These are phyloP conservation scores for Epichloe aotearoae DNA, from an alignment of 2,329 filamentous ascomycete species.

Conservation along the genomic window DNA sequence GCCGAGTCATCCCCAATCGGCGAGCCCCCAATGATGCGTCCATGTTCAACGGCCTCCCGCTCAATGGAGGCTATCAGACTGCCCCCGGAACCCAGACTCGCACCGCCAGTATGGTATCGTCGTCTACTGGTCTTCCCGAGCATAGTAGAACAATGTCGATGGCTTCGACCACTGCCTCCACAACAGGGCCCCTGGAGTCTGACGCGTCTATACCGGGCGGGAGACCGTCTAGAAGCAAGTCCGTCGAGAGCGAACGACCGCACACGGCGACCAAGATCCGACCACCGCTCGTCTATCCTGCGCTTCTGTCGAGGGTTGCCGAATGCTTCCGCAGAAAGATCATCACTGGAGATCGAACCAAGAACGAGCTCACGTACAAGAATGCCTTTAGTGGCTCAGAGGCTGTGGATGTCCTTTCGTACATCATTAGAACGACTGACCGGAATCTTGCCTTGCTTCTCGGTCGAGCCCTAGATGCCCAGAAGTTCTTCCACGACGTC, in stretches of 20 bases:
- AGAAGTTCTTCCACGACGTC: constrained; percentile 98
- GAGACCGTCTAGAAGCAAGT: constrained; percentile 44
- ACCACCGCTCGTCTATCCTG: constrained; percentile 84
- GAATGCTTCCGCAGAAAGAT: constrained; percentile 88
- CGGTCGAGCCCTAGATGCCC: constrained; percentile 83
- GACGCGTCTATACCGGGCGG: constrained; percentile 36
- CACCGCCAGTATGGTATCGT: constrained; percentile 50
- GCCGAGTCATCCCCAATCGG: constrained; percentile 72
- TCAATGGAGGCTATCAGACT: constrained; percentile 26
- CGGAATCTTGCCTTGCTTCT: constrained; percentile 84
- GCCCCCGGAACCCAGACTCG: constrained; percentile 42
- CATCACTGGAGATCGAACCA: constrained; percentile 72
- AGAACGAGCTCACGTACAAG: constrained; percentile 95
- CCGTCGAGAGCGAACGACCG: constrained; percentile 41
- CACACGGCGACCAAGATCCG: constrained; percentile 45
- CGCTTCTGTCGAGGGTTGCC: constrained; percentile 81
- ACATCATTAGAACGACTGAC: constrained; percentile 95
- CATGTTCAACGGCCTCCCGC: constrained; percentile 22
- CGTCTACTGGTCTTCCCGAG: constrained; percentile 34
- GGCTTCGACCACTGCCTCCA: constrained; percentile 69
- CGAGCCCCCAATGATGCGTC: constrained; percentile 31
- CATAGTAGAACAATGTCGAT: constrained; percentile 71
- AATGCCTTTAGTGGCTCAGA: constrained; percentile 93
- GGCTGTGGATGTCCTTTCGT: constrained; percentile 87
- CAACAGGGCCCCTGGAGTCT: constrained; percentile 50